phyloP scores from a whole-genome alignment of 164 flowering plant species.

The Akebia trifoliata region DNA sequence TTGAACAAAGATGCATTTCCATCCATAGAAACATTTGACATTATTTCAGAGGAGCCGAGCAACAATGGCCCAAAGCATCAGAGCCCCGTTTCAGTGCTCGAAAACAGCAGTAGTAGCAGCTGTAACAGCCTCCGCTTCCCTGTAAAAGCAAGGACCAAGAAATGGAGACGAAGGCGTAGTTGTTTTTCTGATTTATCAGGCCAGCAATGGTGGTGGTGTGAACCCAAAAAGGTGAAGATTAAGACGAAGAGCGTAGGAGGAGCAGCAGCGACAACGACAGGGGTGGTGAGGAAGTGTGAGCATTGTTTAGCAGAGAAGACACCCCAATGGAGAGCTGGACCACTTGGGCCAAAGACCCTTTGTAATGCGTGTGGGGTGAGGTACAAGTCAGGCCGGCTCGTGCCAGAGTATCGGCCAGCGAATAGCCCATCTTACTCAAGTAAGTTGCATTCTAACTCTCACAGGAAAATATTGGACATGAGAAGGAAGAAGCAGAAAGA shows the following conservation, averaged over 20 bases:
- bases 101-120: slow-evolving; percentile 28
- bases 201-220: slow-evolving; percentile 19
- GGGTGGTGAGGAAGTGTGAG: slow-evolving; percentile 43
- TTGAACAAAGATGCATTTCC: slow-evolving; percentile 72
- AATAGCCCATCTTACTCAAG: slow-evolving; percentile 65
- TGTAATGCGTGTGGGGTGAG: slow-evolving; percentile 96
- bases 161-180: slow-evolving; percentile 22
- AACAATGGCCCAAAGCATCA: slow-evolving; percentile 28
- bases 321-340: slow-evolving; percentile 94
- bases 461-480: slow-evolving; percentile 77
- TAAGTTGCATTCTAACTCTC: slow-evolving; percentile 72
- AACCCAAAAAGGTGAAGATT: slow-evolving; percentile 16
- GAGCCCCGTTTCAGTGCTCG: slow-evolving; percentile 64
- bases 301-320: slow-evolving; percentile 81
- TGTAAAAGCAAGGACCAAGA: slow-evolving; percentile 44
- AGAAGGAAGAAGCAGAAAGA: slow-evolving; percentile 48
- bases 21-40: slow-evolving; percentile 45
- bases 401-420: slow-evolving; percentile 89
- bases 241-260: slow-evolving; percentile 12
- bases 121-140: slow-evolving; percentile 44
- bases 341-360: slow-evolving; percentile 76
- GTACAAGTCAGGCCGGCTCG: slow-evolving; percentile 79
- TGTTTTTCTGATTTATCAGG: slow-evolving; percentile 18
- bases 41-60: slow-evolving; percentile 21
- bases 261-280: neutral